Evolutionary conservation across 257 asterid species (phyloP).

Genomic region (Petunia axillaris): DNA sequence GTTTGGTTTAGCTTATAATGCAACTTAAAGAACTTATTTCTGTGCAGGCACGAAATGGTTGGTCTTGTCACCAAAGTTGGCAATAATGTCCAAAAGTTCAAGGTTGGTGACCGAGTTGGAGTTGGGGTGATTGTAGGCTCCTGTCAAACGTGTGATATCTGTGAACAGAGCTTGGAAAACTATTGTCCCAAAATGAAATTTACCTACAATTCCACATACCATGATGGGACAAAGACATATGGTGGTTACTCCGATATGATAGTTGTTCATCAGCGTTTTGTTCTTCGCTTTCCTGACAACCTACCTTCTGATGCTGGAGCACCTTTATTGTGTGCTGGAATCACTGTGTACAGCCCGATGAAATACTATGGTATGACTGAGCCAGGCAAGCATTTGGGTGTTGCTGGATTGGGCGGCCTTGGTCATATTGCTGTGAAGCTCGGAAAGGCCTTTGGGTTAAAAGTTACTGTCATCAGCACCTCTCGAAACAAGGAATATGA

Average conservation of each 20-base stretch:
- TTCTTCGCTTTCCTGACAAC: slow-evolving; percentile 58
- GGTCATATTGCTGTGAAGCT: slow-evolving; percentile 76
- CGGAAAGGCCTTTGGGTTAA: slow-evolving; percentile 72
- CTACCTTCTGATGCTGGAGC: slow-evolving; percentile 57
- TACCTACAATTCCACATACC: slow-evolving; percentile 46
- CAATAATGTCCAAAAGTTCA: slow-evolving; percentile 47
- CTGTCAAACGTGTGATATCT: slow-evolving; percentile 54
- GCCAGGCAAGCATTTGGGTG: slow-evolving; percentile 66
- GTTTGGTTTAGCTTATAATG: neutral
- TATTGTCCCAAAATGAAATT: slow-evolving; percentile 51
- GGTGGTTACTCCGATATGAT: slow-evolving; percentile 69
- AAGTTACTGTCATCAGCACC: slow-evolving; percentile 70
- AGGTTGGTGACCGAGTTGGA: slow-evolving; percentile 64
- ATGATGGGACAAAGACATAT: slow-evolving; percentile 60
- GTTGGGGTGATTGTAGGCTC: slow-evolving; percentile 69
- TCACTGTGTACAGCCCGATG: slow-evolving; percentile 73
- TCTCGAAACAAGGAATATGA: slow-evolving; percentile 53
- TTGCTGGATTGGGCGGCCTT: slow-evolving; percentile 73
- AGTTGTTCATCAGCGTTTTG: slow-evolving; percentile 58
- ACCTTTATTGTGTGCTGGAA: slow-evolving; percentile 73
- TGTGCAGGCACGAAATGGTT: slow-evolving; percentile 66
- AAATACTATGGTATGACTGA: slow-evolving; percentile 58
- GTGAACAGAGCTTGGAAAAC: slow-evolving; percentile 58
- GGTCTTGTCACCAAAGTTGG: slow-evolving; percentile 62
- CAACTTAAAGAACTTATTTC: neutral